Evolutionary conservation across 1,284 basidiomycete genomes (phyloP).

Genomic region (Ustilago trichophora): DNA sequence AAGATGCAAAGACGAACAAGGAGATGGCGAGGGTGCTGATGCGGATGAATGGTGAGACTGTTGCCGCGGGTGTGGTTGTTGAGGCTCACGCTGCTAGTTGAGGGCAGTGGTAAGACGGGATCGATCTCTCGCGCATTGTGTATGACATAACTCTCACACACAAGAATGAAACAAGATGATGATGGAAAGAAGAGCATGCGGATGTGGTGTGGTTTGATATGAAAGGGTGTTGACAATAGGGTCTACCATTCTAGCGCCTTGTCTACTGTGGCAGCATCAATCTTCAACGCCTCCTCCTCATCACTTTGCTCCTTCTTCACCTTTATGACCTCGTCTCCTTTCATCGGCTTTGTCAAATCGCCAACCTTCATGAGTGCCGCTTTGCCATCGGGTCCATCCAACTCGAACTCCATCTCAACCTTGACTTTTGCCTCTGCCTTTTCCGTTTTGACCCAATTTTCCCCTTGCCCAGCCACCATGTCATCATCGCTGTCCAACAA

Average conservation of each 20-base stretch:
- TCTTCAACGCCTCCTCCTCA: not conserved
- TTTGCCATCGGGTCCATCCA: conserved; percentile 3
- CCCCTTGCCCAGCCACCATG: not conserved
- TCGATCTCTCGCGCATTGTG: no score
- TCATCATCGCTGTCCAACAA: conserved; percentile 27
- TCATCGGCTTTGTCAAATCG: conserved; percentile 3
- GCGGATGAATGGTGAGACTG: conserved; percentile 88
- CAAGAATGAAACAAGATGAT: no score
- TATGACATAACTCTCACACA: no score
- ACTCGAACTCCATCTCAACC: conserved; percentile 34
- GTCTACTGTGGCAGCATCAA: conserved; percentile 12
- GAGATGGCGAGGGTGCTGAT: conserved; percentile 94
- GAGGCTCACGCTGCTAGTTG: conserved; percentile 41
- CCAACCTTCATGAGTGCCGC: not conserved
- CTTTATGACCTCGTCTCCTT: not conserved
- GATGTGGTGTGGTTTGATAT: no score
- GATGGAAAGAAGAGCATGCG: no score
- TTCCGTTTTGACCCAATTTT: conserved; percentile 17
- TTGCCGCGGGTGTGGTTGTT: conserved; percentile 79
- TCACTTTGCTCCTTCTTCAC: conserved; percentile 6
- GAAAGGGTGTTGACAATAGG: no score
- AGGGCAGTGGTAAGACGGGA: no score
- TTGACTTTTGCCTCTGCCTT: conserved; percentile 18
- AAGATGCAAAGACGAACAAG: conserved; percentile 88
- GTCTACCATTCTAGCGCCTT: conserved; percentile 37